Conservation (phyloP, 1,284 basidiomycete genomes). For the Leccinum solheimii region DNA sequence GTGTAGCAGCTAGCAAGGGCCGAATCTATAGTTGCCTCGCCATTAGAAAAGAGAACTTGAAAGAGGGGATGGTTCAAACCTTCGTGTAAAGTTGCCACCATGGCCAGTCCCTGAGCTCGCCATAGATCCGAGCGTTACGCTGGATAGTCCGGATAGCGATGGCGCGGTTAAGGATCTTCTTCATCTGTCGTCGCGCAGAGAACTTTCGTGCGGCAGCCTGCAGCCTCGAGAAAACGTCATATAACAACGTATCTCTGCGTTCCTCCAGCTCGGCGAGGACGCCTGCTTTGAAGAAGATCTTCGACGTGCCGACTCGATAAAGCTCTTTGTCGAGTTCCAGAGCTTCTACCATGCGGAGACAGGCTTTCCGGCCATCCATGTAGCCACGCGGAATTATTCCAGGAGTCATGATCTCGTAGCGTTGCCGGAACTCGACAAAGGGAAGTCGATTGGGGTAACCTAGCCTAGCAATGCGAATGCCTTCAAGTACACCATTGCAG, state of each 20-base stretch:
- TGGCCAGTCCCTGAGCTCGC: slow-evolving; percentile 90
- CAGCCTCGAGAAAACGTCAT: slow-evolving; percentile 86
- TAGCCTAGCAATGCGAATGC: slow-evolving; percentile 95
- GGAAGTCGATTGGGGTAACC: slow-evolving; percentile 97
- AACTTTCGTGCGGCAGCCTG: slow-evolving; percentile 87
- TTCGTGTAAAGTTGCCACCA: slow-evolving; percentile 99
- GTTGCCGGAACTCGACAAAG: slow-evolving; percentile 96
- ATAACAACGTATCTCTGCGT: slow-evolving; percentile 82
- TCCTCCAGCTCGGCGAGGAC: slow-evolving; percentile 98
- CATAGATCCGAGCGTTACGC: slow-evolving; percentile 90
- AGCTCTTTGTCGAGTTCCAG: slow-evolving; percentile 84
- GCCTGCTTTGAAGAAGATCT: slow-evolving; percentile 99
- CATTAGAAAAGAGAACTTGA: not conserved
- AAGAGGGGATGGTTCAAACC: slow-evolving; percentile 38
- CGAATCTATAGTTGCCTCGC: slow-evolving; percentile 60
- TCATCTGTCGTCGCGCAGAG: slow-evolving; percentile 87
- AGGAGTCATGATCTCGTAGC: slow-evolving; percentile 95
- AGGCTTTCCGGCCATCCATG: slow-evolving; percentile 96
- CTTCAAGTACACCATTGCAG: slow-evolving; percentile 99
- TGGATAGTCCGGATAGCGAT: slow-evolving; percentile 92
- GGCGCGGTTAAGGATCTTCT: slow-evolving; percentile 93
- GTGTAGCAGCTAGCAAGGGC: slow-evolving; percentile 89
- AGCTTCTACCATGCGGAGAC: slow-evolving; percentile 88
- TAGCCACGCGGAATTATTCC: slow-evolving; percentile 92
- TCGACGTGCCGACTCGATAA: slow-evolving; percentile 94